Conservation (phyloP, 1,284 basidiomycete species). For the Pseudomicrostroma phylloplanum region DNA sequence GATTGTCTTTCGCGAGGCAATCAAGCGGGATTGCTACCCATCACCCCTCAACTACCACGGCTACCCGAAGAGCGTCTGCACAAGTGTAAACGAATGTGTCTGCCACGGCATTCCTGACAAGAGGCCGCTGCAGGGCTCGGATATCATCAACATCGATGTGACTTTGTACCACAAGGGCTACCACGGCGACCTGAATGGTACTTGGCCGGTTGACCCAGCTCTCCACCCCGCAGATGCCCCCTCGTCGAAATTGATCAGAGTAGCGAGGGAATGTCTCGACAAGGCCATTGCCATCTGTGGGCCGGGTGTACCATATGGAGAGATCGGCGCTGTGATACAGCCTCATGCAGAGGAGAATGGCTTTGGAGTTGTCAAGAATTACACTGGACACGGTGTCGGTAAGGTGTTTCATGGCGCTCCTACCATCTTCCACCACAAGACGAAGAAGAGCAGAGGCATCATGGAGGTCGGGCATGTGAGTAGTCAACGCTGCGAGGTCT, state of each 20-base stretch:
- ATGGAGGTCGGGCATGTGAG: constrained; percentile 47
- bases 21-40: constrained; percentile 87
- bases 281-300: constrained; percentile 69
- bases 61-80: constrained; percentile 95
- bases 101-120: constrained; percentile 67
- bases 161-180: constrained; percentile 56
- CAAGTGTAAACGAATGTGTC: constrained; percentile 85
- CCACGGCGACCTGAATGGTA: constrained; percentile 49
- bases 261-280: constrained; percentile 59
- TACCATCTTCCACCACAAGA: constrained; percentile 68
- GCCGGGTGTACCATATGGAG: constrained; percentile 66
- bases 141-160: constrained; percentile 51
- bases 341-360: constrained; percentile 52
- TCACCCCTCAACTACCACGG: constrained; percentile 86
- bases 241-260: constrained; percentile 37
- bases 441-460: constrained; percentile 46
- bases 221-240: constrained; percentile 31
- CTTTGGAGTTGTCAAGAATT: constrained; percentile 65
- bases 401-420: constrained; percentile 73
- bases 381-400: constrained; percentile 82
- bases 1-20: constrained; percentile 86
- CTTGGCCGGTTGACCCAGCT: constrained; percentile 43
- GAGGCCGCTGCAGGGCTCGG: constrained; percentile 36
- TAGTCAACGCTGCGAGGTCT: neutral
- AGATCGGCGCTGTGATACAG: constrained; percentile 72